These are phyloP conservation scores for Diaporthe caulivora DNA, from an alignment of 2,329 filamentous ascomycete species.

Conservation along the genomic window DNA sequence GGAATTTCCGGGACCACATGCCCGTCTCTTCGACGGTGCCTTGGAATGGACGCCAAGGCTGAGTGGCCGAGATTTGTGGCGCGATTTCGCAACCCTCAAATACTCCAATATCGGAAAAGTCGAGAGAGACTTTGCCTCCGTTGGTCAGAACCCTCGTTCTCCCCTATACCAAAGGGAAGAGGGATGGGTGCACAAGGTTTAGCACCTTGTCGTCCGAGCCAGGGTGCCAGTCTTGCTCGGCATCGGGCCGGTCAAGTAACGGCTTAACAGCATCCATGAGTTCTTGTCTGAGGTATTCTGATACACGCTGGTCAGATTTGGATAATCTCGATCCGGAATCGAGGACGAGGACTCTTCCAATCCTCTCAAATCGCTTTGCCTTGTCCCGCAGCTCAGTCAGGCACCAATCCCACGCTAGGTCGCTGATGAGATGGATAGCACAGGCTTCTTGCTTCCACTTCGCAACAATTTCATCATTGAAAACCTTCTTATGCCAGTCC, in stretches of 20 bases:
- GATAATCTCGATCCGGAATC: conserved; percentile 48
- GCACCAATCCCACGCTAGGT: conserved; percentile 7
- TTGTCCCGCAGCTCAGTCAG: conserved; percentile 27
- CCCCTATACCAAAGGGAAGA: conserved; percentile 71
- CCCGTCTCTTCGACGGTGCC: no score
- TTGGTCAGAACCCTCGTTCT: conserved; percentile 55
- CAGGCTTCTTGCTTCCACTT: conserved; percentile 47
- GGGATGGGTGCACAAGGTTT: conserved; percentile 73
- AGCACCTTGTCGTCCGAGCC: conserved; percentile 67
- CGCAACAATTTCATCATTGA: conserved; percentile 45
- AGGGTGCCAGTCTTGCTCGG: conserved; percentile 71
- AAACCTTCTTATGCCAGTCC: conserved; percentile 48
- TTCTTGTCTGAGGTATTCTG: conserved; percentile 51
- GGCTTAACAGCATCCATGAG: conserved; percentile 57
- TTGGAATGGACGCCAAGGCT: neutral
- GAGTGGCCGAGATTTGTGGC: neutral
- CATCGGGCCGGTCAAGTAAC: conserved; percentile 64
- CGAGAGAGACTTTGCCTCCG: conserved; percentile 49
- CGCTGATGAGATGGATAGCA: conserved; percentile 12
- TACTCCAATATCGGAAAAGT: conserved; percentile 44
- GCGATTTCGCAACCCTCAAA: conserved; percentile 49
- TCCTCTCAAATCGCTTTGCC: conserved; percentile 33
- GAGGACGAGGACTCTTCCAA: conserved; percentile 37
- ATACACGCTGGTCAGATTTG: conserved; percentile 64
- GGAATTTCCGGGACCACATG: conserved; percentile 48